These are phyloP conservation scores for Solanum sejunctum DNA, from an alignment of 257 asterid genomes.

Conservation along the genomic window DNA sequence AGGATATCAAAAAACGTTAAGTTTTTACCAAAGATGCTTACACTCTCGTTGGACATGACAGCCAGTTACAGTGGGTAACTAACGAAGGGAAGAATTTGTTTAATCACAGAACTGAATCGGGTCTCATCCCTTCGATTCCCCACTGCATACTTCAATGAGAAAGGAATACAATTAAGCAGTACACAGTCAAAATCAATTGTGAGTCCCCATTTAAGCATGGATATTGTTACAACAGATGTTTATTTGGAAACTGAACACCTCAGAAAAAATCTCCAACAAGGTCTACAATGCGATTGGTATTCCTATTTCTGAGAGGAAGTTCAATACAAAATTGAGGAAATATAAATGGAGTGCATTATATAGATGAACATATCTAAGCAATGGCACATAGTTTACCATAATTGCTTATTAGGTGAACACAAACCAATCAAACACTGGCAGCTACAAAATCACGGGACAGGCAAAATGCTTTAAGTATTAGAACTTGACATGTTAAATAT, in stretches of 20 bases:
- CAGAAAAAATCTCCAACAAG: background rate
- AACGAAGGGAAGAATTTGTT: background rate
- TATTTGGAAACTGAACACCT: background rate
- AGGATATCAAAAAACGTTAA: background rate
- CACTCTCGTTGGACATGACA: background rate
- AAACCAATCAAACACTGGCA: background rate
- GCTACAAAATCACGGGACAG: background rate
- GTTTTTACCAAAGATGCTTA: background rate
- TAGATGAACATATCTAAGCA: background rate
- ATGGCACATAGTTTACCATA: background rate
- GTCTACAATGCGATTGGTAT: background rate
- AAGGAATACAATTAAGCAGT: background rate
- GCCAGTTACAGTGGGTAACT: background rate
- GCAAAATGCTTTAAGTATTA: background rate
- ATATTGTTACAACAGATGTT: background rate
- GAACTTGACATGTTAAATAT: background rate
- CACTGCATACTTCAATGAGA: no score
- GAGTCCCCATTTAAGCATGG: background rate
- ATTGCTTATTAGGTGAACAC: background rate
- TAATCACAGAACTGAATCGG: background rate
- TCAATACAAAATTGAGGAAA: background rate
- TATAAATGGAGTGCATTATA: background rate
- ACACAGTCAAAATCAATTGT: background rate
- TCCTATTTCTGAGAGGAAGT: background rate
- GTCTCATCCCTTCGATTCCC: no score